Evolutionary conservation across 306 rosid species (phyloP).

Genomic region (Trichosanthes truncata): DNA sequence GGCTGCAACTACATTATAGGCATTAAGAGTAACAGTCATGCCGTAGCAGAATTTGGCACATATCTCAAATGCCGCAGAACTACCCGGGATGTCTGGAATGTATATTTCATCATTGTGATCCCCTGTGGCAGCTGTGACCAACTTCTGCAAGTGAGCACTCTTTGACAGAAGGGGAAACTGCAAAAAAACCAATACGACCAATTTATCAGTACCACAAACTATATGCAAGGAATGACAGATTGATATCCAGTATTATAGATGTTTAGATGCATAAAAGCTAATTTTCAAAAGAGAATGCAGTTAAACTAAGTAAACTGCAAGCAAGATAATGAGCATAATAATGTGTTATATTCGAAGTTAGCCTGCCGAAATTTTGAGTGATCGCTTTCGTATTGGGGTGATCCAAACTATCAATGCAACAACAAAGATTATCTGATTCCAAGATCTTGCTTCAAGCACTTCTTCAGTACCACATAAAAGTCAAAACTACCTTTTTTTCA

Average conservation of each 20-base stretch:
- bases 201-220: conserved; percentile 16
- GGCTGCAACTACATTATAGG: conserved; percentile 65
- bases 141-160: conserved; percentile 70
- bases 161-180: conserved; percentile 95
- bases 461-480: background rate
- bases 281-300: background rate
- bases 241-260: conserved; percentile 12
- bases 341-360: background rate
- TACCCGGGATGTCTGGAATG: conserved; percentile 83
- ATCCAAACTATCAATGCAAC: background rate
- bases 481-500: background rate
- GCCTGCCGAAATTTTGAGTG: background rate
- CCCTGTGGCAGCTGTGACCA: conserved; percentile 49
- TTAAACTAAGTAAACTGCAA: background rate
- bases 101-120: conserved; percentile 48
- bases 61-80: conserved; percentile 75
- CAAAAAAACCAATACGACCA: conserved; percentile 13
- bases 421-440: background rate
- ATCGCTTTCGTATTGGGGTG: background rate
- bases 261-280: background rate
- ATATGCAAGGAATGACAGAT: background rate
- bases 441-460: background rate
- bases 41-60: conserved; percentile 96
- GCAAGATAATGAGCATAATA: background rate
- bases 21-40: conserved; percentile 88